phyloP scores from a whole-genome alignment of 805 yeast genomes.

The Yamadazyma laniorum region DNA sequence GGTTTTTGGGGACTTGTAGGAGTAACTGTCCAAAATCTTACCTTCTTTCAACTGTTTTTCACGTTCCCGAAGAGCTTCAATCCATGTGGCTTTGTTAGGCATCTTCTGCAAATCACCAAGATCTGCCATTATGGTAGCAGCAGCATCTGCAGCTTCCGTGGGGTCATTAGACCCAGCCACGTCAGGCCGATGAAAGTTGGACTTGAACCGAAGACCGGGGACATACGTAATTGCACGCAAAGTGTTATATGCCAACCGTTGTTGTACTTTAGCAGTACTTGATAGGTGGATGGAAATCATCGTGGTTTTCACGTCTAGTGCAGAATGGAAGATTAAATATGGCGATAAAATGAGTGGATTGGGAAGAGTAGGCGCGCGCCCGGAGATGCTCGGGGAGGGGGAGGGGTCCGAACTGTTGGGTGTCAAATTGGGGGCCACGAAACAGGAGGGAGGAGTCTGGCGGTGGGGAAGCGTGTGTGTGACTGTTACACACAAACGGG shows the following conservation, averaged over 20 bases:
- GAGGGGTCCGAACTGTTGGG: constrained; percentile 1
- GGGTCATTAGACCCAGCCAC: constrained; percentile 47
- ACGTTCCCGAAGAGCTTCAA: constrained; percentile 76
- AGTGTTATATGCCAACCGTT: too few relatives aligned
- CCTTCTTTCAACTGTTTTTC: constrained; percentile 70
- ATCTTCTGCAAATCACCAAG: constrained; percentile 47
- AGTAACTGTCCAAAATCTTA: constrained; percentile 64
- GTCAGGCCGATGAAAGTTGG: constrained; percentile 32
- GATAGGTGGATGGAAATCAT: not conserved
- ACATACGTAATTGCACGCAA: too few relatives aligned
- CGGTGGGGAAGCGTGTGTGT: too few relatives aligned
- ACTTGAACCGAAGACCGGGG: constrained; percentile 9
- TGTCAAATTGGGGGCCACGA: not conserved
- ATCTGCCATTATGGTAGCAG: constrained; percentile 68
- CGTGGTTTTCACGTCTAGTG: too few relatives aligned
- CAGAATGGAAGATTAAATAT: not conserved
- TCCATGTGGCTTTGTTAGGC: constrained; percentile 70
- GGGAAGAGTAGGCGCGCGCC: not conserved
- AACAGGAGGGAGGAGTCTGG: too few relatives aligned
- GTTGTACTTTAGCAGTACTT: too few relatives aligned
- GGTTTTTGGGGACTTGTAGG: constrained; percentile 70
- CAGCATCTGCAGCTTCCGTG: constrained; percentile 69
- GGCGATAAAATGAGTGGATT: too few relatives aligned
- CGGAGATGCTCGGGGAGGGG: not conserved
- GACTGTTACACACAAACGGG: too few relatives aligned